These are phyloP conservation scores for Eutrema heterophyllum DNA, from an alignment of 345 rosid species.

Conservation along the genomic window DNA sequence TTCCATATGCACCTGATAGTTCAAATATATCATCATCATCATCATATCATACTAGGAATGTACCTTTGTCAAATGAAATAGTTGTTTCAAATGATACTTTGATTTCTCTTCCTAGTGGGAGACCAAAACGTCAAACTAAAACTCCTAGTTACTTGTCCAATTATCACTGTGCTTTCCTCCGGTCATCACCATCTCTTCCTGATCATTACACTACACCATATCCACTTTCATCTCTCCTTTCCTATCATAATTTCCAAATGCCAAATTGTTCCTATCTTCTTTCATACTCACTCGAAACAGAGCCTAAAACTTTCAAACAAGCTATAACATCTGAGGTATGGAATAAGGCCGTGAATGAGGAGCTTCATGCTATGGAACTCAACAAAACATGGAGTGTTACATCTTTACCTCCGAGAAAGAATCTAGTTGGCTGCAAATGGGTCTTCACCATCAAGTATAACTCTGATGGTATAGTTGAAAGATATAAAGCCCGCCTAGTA, in stretches of 20 bases:
- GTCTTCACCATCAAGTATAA: no score
- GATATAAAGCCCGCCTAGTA: no score
- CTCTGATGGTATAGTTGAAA: no score
- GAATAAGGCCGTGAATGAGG: no score
- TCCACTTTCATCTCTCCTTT: background rate
- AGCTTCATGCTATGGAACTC: no score
- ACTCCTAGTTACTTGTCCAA: background rate
- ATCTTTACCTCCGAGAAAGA: no score
- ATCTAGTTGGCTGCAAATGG: no score
- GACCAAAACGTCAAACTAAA: background rate
- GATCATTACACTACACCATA: background rate
- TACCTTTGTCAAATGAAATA: background rate
- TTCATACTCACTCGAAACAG: background rate
- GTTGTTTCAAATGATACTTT: background rate
- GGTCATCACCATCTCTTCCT: background rate
- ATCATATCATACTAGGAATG: background rate
- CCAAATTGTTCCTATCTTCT: background rate
- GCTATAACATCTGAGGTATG: background rate
- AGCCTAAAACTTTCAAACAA: background rate
- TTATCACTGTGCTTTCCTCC: background rate
- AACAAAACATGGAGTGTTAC: no score
- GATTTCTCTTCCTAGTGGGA: background rate
- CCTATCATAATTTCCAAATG: background rate
- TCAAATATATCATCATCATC: background rate
- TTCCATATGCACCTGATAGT: background rate